A percentile compares a stretch with the other conserved stretches of the same genome.
Evolutionary conservation across 2,329 filamentous ascomycete species (phyloP).

Genomic region (Cercospora sp.): DNA sequence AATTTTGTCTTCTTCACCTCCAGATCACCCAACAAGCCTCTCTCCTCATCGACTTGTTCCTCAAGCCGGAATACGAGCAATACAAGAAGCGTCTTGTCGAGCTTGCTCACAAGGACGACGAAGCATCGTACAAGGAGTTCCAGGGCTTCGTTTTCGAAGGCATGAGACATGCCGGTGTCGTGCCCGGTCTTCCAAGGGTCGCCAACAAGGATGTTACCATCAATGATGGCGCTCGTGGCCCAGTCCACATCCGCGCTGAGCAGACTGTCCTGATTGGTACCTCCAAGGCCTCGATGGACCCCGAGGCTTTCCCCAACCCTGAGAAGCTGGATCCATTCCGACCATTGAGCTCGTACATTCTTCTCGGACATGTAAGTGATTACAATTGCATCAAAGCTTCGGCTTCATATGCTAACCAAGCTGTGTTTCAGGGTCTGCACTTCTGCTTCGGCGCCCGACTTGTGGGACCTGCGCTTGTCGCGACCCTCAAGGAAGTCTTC

Average conservation of each 20-base stretch:
- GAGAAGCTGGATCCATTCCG: constrained; percentile 48
- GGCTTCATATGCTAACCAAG: background rate
- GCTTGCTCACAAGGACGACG: constrained; percentile 49
- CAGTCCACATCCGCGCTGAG: constrained; percentile 48
- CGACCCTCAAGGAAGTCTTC: constrained; percentile 49
- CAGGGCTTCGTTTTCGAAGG: constrained; percentile 58
- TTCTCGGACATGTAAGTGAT: constrained; percentile 37
- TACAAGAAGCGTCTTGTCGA: constrained; percentile 55
- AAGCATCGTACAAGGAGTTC: constrained; percentile 48
- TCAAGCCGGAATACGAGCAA: constrained; percentile 51
- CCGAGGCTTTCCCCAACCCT: constrained; percentile 44
- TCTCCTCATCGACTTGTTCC: constrained; percentile 55
- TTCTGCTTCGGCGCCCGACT: constrained; percentile 46
- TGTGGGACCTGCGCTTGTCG: constrained; percentile 43
- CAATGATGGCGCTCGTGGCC: constrained; percentile 50
- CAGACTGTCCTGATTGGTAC: constrained; percentile 49
- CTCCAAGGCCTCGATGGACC: constrained; percentile 47
- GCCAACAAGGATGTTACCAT: constrained; percentile 47
- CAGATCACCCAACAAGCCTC: constrained; percentile 54
- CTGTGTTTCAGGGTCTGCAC: constrained; percentile 39
- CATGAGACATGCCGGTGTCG: constrained; percentile 55
- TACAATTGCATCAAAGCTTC: background rate
- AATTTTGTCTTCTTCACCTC: background rate
- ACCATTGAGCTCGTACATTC: constrained; percentile 42
- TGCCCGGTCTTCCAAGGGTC: constrained; percentile 55